Conservation (phyloP, 202 grass and related monocot species). For the Zizania palustris region DNA sequence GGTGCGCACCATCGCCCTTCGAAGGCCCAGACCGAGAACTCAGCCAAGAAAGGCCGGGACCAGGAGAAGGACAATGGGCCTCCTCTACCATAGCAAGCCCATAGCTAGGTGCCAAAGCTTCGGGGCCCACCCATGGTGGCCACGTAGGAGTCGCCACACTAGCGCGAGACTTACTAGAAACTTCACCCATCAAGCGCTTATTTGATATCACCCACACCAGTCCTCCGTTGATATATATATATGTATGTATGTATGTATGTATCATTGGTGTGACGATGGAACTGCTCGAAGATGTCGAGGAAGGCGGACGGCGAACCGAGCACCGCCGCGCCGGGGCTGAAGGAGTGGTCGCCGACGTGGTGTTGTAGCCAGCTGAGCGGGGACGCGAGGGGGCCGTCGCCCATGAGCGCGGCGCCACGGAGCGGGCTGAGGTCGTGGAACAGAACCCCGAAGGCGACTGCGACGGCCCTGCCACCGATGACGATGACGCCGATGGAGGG, state of each 20-base stretch:
- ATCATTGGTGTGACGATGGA: constrained; percentile 50
- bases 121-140: too few species aligned
- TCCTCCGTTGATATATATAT: too few species aligned
- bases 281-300: constrained; percentile 70
- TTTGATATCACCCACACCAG: too few species aligned
- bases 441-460: constrained; percentile 48
- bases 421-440: constrained; percentile 78
- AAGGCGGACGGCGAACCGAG: constrained; percentile 65
- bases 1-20: too few species aligned
- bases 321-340: constrained; percentile 39
- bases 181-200: too few species aligned
- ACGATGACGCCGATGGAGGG: not conserved
- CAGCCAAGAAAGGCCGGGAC: too few species aligned
- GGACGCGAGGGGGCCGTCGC: constrained; percentile 49
- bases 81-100: too few species aligned
- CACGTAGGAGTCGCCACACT: too few species aligned
- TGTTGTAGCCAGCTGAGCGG: constrained; percentile 54
- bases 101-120: too few species aligned
- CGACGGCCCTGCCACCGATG: not conserved
- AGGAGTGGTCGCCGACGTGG: constrained; percentile 59
- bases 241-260: not conserved
- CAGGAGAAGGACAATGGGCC: too few species aligned
- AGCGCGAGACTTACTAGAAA: too few species aligned
- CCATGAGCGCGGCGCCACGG: constrained; percentile 47
- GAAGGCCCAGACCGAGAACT: too few species aligned